Conservation (phyloP, 768 basidiomycete species). For the Roridomyces roridus region DNA sequence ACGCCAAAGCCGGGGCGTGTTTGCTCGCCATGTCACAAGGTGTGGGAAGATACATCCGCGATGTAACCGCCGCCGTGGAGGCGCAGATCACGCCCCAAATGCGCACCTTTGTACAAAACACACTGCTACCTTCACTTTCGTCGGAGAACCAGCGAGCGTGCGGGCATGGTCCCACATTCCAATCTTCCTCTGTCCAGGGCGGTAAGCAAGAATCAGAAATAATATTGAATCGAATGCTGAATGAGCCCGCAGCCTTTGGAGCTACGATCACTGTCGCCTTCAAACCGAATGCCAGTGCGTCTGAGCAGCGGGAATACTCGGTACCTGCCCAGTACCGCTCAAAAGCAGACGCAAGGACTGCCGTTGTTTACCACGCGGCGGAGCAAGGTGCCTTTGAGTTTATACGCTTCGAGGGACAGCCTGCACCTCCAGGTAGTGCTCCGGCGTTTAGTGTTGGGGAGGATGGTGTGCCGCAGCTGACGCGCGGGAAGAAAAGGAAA, state of each 20-base stretch:
- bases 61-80: conserved; percentile 48
- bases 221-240: neutral
- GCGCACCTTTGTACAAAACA: conserved; percentile 49
- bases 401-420: conserved; percentile 57
- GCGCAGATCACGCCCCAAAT: conserved; percentile 50
- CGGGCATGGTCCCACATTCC: conserved; percentile 45
- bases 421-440: conserved; percentile 47
- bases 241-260: conserved; percentile 52
- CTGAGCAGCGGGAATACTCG: conserved; percentile 49
- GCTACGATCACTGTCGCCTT: conserved; percentile 54
- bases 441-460: conserved; percentile 15
- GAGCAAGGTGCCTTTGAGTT: conserved; percentile 65
- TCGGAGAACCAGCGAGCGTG: conserved; percentile 53
- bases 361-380: conserved; percentile 58
- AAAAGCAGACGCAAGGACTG: conserved; percentile 67
- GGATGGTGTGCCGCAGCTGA: conserved; percentile 38
- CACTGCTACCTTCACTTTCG: conserved; percentile 51
- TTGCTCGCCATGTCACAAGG: conserved; percentile 70
- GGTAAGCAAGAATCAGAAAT: conserved; percentile 42
- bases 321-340: conserved; percentile 57
- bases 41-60: conserved; percentile 60
- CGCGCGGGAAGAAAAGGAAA: conserved; percentile 31
- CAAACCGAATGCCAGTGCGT: conserved; percentile 34
- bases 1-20: conserved; percentile 75
- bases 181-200: conserved; percentile 52